Conservation (phyloP, 768 basidiomycete genomes). For the Podaxis rugospora region DNA sequence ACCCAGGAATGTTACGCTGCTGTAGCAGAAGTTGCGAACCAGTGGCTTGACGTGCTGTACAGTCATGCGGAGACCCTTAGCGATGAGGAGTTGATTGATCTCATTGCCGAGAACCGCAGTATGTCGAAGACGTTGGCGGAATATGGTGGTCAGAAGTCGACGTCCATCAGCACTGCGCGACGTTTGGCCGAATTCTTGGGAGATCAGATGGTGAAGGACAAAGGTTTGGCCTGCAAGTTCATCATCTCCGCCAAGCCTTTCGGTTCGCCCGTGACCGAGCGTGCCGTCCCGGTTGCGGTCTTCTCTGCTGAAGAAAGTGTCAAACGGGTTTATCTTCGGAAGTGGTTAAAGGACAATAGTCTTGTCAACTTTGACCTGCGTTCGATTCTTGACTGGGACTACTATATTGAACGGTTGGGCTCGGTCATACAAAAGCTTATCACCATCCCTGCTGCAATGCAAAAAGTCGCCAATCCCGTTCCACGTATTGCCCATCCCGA, state of each 20-base stretch:
- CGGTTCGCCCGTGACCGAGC: conserved; percentile 94
- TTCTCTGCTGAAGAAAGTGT: conserved; percentile 93
- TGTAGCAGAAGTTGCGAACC: conserved; percentile 90
- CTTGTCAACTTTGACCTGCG: conserved; percentile 86
- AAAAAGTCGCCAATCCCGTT: conserved; percentile 95
- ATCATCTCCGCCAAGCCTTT: conserved; percentile 93
- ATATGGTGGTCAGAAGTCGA: conserved; percentile 95
- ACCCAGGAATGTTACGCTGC: conserved; percentile 94
- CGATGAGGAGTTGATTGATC: conserved; percentile 93
- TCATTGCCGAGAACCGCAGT: conserved; percentile 97
- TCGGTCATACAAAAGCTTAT: conserved; percentile 99
- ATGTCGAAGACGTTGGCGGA: conserved; percentile 97
- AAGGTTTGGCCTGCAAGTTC: conserved; percentile 97
- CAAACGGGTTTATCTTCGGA: conserved; percentile 86
- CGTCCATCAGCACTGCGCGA: conserved; percentile 94
- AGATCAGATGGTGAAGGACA: conserved; percentile 99
- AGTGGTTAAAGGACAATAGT: conserved; percentile 94
- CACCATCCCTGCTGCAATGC: conserved; percentile 98
- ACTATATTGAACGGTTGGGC: conserved; percentile 96
- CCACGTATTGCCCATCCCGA: conserved; percentile 95
- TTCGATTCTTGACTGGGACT: conserved; percentile 95
- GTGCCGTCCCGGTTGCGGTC: conserved; percentile 95
- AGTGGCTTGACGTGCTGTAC: conserved; percentile 96
- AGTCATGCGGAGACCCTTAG: conserved; percentile 77
- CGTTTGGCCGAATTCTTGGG: conserved; percentile 96